Evolutionary conservation across 2,329 filamentous ascomycete species (phyloP), one percentile per base, ranked within the genome.

Genomic region (Sclerotinia spermophila): DNA sequence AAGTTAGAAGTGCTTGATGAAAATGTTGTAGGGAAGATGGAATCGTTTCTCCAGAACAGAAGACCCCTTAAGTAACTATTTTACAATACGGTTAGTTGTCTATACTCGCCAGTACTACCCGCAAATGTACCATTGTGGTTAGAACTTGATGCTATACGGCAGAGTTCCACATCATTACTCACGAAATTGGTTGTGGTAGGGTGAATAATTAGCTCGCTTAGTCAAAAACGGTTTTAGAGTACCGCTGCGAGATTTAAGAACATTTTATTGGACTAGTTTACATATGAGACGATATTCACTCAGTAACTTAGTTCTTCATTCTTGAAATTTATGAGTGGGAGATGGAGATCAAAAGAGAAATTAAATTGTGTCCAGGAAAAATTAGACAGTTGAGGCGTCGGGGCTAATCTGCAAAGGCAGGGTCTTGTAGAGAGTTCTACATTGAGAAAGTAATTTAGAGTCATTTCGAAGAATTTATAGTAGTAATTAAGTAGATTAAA

Each of bases 401-500:
- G 27, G 48, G 2, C 13, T 17, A 53, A 27, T 53, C 2, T 27
- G 17, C 11, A 5, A 59, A 15, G 1, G 2, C 7, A 7, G 0
- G 13, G 15, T 19, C 13, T 62, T 3, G 21, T n/a, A 7, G 42
- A 62, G 1, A 2, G 11, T 48, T 35, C 30, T 1, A 45, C 4
- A n/a, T 35, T 62, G 27, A 17, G n/a, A 4, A 17, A 15, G 2
- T 21, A 30, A 27, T 27, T 13, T n/a, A 11, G 21, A n/a, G 8
- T 51, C 24, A 27, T 27, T 7, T 64, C 24, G 21, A 0, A 13
- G 5, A 27, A 13, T 38, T 27, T 7, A 38, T 24, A 6, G 19
- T 42, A 21, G 8, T 24, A 1, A 6, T n/a, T n/a, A 17, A 8
- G 1, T n/a, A 35, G 7, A 11, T 0, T 17, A 1, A 0, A 60